phyloP scores from a whole-genome alignment of 352 stramenopile species.

The Phytophthora pluvialis region DNA sequence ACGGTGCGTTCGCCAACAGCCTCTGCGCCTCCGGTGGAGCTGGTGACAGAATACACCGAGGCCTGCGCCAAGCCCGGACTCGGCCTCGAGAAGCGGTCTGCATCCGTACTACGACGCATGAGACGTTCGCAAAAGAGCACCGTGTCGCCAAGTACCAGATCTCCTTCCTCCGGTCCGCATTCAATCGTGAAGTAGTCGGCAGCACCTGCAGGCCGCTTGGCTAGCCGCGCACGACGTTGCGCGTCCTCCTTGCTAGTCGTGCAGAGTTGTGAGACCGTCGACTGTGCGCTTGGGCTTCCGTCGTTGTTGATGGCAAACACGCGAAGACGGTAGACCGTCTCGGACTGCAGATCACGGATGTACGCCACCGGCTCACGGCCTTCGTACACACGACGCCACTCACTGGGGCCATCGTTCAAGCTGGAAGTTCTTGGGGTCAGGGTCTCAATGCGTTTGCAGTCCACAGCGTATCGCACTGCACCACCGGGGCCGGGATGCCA shows the following conservation, averaged over 20 bases:
- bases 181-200: conserved; percentile 79
- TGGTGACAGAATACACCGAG: conserved; percentile 64
- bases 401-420: conserved; percentile 33
- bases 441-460: conserved; percentile 78
- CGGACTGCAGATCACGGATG: conserved; percentile 69
- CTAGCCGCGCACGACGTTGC: conserved; percentile 41
- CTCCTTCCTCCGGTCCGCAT: conserved; percentile 65
- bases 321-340: conserved; percentile 86
- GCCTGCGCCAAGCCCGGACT: conserved; percentile 17
- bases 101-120: conserved; percentile 47
- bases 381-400: conserved; percentile 85
- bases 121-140: conserved; percentile 94
- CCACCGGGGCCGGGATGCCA: conserved; percentile 85
- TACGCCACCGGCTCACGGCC: conserved; percentile 71
- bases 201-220: conserved; percentile 47
- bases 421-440: conserved; percentile 29
- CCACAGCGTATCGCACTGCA: conserved; percentile 73
- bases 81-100: conserved; percentile 34
- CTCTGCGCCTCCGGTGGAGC: conserved; percentile 38
- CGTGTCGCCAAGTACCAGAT: conserved; percentile 89
- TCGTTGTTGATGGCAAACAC: conserved; percentile 83
- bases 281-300: conserved; percentile 68
- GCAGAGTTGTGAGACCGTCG: conserved; percentile 80
- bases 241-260: conserved; percentile 74
- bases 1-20: conserved; percentile 74